These are phyloP conservation scores for Lachancea thermotolerans DNA, from an alignment of 805 yeast genomes.

Conservation along the genomic window DNA sequence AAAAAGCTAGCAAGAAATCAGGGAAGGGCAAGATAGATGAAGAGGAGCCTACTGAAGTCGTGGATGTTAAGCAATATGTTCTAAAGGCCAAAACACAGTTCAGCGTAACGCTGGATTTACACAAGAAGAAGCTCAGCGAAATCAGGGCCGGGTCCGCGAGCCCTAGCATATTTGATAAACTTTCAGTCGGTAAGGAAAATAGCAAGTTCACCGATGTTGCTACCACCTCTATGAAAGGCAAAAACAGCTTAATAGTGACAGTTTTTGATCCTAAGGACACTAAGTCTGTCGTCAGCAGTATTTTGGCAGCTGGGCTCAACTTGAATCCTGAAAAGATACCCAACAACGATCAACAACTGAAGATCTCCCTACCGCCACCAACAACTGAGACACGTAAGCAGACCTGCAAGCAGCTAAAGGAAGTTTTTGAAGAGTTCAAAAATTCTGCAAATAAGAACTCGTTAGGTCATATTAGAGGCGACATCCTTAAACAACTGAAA, in stretches of 20 bases:
- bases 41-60: constrained; percentile 12
- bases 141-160: constrained; percentile 64
- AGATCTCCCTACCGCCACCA: constrained; percentile 67
- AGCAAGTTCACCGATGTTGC: constrained; percentile 58
- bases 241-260: constrained; percentile 62
- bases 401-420: constrained; percentile 54
- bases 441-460: constrained; percentile 44
- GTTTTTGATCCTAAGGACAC: constrained; percentile 78
- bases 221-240: constrained; percentile 61
- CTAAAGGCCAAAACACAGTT: constrained; percentile 30
- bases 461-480: constrained; percentile 51
- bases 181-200: constrained; percentile 44
- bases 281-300: constrained; percentile 62
- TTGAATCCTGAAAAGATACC: constrained; percentile 77
- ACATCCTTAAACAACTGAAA: constrained; percentile 50
- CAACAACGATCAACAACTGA: constrained; percentile 62
- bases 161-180: constrained; percentile 56
- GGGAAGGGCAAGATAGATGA: constrained; percentile 11
- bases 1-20: constrained; percentile 8
- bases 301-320: constrained; percentile 61
- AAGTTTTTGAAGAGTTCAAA: constrained; percentile 56
- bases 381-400: constrained; percentile 59
- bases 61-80: constrained; percentile 14
- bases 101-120: constrained; percentile 43
- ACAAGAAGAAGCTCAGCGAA: constrained; percentile 51